Evolutionary conservation across 306 rosid genomes (phyloP), one percentile per base, ranked within the genome.

Genomic region (Oxytropis ochrocephala): DNA sequence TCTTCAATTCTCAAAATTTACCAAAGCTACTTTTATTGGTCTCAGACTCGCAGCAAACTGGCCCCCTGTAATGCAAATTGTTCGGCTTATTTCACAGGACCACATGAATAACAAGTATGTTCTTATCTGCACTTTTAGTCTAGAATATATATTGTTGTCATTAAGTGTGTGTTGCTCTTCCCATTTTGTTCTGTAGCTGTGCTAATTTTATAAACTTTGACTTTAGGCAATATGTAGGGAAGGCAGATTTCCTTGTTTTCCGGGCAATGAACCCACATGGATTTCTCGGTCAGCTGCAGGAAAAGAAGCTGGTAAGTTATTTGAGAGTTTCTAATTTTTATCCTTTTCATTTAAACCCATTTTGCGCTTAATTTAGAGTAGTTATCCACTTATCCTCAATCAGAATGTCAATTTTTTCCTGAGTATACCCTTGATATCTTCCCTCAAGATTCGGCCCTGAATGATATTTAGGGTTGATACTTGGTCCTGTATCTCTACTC

Each of bases 21-120:
- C 72, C 70, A 32, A 63, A 21, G 16, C 66, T 57, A 59, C 38
- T 84, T 78, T 43, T 64, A 5, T 76, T 60, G 65, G 71, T 78
- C 74, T 56, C 92, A 91, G 99, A 78, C 96, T 91, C 80, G 99
- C 99, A n/a, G 96, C 96, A 68, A 91, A 94, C 83, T 94, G 96
- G 99, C 99, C 97, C 9, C 62, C 72, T 1, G 89, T 85, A 11
- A 94, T 94, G 99, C 97, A 83, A 81, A 94, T 94, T 36, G 96
- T 85, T 64, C 90, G 92, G 79, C 97, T 94, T 55, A 89, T 94
- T 82, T 94, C 99, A 68, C 95, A 91, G 67, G 97, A 91, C 78
- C 96, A 94, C 88, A 91, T 94, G 99, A 91, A 91, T 80, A 88
- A 94, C 85, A 87, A 89, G 99, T 94, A 81, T 58, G 21, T 75